phyloP scores from a whole-genome alignment of 805 yeast species.

The Myxozyma neotropica region DNA sequence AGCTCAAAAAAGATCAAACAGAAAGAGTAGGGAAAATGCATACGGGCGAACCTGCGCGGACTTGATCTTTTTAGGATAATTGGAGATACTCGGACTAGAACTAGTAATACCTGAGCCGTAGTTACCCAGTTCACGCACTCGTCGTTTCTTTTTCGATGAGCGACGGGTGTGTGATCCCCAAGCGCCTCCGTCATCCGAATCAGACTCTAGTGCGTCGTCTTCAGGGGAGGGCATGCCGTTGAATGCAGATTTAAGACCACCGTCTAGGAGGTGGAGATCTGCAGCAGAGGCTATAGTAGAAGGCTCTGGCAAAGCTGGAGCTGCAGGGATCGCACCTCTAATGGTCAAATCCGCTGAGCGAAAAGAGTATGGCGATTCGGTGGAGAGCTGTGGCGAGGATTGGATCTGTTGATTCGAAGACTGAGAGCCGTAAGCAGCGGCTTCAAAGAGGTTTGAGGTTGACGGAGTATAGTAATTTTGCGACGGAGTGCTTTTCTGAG shows the following conservation, averaged over 20 bases:
- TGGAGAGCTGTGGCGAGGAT: too few relatives aligned
- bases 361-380: too few relatives aligned
- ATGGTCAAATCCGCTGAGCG: neutral
- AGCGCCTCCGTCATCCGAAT: neutral
- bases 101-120: neutral
- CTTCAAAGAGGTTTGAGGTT: constrained; percentile 11
- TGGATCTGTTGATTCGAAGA: too few relatives aligned
- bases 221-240: constrained; percentile 1
- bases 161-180: neutral
- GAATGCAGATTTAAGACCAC: neutral
- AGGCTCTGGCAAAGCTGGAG: neutral
- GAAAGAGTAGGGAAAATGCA: too few relatives aligned
- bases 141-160: neutral
- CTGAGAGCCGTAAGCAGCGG: constrained; percentile 8
- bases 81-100: neutral
- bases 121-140: neutral
- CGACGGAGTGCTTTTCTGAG: neutral
- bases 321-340: neutral
- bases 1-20: too few relatives aligned
- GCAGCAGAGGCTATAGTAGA: neutral
- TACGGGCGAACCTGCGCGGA: constrained; percentile 6
- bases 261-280: neutral
- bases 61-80: neutral
- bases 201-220: constrained; percentile 8
- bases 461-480: constrained; percentile 10